Evolutionary conservation across 2,329 filamentous ascomycete species (phyloP), one percentile per base, ranked within the genome.

Genomic region (Eutypa lata): DNA sequence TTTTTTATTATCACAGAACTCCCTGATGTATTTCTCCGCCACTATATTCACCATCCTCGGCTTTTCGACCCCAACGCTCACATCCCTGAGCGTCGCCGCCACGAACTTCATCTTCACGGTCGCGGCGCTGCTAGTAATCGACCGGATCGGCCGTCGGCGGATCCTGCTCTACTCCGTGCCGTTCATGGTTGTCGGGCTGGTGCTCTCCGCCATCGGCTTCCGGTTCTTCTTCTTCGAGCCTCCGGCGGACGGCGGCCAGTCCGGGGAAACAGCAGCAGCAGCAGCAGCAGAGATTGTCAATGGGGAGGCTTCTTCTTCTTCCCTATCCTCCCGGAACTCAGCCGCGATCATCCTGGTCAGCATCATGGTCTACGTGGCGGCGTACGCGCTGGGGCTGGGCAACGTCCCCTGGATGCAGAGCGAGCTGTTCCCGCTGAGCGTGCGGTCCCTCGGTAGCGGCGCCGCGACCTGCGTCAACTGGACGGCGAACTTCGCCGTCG

Each of bases 401-500:
- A 95, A 91, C 62, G 91, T 97, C 2, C 92, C 93, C 0, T 97
- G 93, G 93, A 93, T 96, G 79, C 92, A 96, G 73, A 90, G 87
- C 61, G 93, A 97, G 73, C 81, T 96, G 31, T 97, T 97, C 66
- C 89, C 91, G 1, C 76, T 92, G 47, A 79, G 80, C 28, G 88
- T 91, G 45, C 84, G 89, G 47, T 86, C 86, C 4, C 71, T 90
- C 1, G 90, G 89, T 26, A 89, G 86, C 53, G 86, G 86, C 0
- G 69, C 90, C 5, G 82, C 88, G 2, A 93, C 92, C 7, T 87
- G 86, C 5, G 95, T 90, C 7, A 97, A 84, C 65, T 97, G 93
- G 93, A 82, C 80, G 3, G 86, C 88, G 22, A 97, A 97, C 68
- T 94, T 95, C 54, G 69, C 94, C 18, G 80, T 97, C 1, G 92